phyloP scores from a whole-genome alignment of 192 early-diverging fungal species.

The Coemansia reversa region DNA sequence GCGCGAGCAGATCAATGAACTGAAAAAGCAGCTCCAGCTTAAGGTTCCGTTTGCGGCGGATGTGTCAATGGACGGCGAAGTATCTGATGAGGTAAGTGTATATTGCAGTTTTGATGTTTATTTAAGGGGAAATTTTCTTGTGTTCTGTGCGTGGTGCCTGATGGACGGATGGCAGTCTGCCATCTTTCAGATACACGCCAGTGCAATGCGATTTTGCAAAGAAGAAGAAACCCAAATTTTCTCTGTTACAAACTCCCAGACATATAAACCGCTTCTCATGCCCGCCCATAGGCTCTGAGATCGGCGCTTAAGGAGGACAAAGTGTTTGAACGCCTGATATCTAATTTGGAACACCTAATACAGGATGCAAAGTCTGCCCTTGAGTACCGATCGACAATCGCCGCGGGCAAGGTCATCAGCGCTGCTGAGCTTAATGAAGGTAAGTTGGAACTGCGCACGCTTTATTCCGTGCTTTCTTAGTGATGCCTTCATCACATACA shows the following conservation, averaged over 20 bases:
- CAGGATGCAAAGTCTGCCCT: constrained; percentile 53
- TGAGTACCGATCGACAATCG: constrained; percentile 52
- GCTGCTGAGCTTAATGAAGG: constrained; percentile 48
- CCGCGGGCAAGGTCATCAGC: constrained; percentile 54
- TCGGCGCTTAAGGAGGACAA: constrained; percentile 56
- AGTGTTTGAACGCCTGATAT: constrained; percentile 57
- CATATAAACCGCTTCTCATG: constrained; percentile 43
- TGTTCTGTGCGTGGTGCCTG: too few relatives aligned
- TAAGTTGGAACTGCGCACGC: constrained; percentile 7
- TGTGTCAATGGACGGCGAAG: constrained; percentile 23
- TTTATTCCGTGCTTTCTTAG: too few relatives aligned
- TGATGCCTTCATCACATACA: not conserved
- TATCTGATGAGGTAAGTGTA: constrained; percentile 52
- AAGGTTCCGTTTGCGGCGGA: constrained; percentile 29
- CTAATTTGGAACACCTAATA: constrained; percentile 56
- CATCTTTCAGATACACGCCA: too few relatives aligned
- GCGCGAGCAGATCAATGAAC: constrained; percentile 44
- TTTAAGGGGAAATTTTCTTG: too few relatives aligned
- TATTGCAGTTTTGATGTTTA: not conserved
- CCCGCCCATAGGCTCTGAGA: constrained; percentile 54
- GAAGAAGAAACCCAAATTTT: too few relatives aligned
- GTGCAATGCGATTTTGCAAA: too few relatives aligned
- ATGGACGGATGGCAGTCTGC: too few relatives aligned
- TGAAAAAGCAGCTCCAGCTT: constrained; percentile 47
- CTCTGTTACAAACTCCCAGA: too few relatives aligned